Evolutionary conservation across 2,329 filamentous ascomycete species (phyloP), one percentile per base, ranked within the genome.

Genomic region (Colletotrichum costaricense): DNA sequence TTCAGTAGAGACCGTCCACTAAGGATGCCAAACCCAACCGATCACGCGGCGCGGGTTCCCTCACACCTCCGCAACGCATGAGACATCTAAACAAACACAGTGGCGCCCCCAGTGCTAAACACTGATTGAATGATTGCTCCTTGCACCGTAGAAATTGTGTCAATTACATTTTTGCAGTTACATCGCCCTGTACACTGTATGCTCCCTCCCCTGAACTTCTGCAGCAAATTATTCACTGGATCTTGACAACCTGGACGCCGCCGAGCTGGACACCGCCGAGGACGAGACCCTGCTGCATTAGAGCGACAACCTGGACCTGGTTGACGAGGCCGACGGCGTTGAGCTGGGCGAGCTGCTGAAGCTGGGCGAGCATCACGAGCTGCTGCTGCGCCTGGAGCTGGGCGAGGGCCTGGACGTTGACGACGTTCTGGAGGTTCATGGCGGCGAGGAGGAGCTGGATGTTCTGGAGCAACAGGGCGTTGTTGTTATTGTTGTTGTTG

Each of bases 201-300:
- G 16, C 14, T 16, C 38, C 38, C 38, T 16, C 38, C 19, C 42
- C 55, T 35, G n/a, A n/a, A 79, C 57, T 72, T 16, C 76, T 66
- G 77, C 77, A 59, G 69, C 63, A 38, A 74, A 76, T 70, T 75
- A 77, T 79, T 81, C 82, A 84, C 84, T 68, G 19, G 8, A 79
- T 30, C 16, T 75, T 76, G 74, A 52, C 28, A 11, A 28, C 28
- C 42, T 49, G 42, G 42, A 49, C 42, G 42, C 42, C 42, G n/a
- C 49, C 22, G 62, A 49, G 42, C 42, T 49, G 42, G 42, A 76
- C 58, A 9, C 75, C 74, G 56, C 70, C 74, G 63, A 72, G 74
- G 12, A 76, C 56, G 28, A 77, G 68, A 26, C 75, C 76, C 73
- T 78, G 75, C 68, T 77, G 75, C 68, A 79, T 68, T 12, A 79